A percentile compares a stretch with the other conserved stretches of the same genome.
phyloP scores from a whole-genome alignment of 2,329 filamentous ascomycete genomes.

The Trichoderma cornu-damae region DNA sequence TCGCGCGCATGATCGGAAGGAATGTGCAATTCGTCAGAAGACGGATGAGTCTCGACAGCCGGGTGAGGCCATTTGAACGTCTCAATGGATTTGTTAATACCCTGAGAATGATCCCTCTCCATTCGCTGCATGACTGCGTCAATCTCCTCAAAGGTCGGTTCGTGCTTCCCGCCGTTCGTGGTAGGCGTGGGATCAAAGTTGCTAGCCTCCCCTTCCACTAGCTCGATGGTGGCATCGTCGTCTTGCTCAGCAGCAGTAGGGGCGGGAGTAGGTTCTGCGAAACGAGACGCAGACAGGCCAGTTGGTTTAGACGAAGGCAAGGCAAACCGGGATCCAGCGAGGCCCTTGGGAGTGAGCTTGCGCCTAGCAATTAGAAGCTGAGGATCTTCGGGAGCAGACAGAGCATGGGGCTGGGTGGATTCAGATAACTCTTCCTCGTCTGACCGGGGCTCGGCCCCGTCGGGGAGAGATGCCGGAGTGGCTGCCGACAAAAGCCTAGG shows the following conservation, averaged over 20 bases:
- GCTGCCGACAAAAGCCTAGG: slow-evolving; percentile 24
- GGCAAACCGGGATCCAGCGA: slow-evolving; percentile 47
- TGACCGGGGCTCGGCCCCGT: slow-evolving; percentile 29
- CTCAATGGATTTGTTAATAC: slow-evolving; percentile 59
- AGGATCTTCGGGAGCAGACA: slow-evolving; percentile 20
- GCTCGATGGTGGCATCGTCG: slow-evolving; percentile 25
- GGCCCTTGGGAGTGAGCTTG: slow-evolving; percentile 33
- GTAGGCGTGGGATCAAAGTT: slow-evolving; percentile 17
- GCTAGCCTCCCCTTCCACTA: slow-evolving; percentile 28
- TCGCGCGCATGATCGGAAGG: slow-evolving; percentile 56
- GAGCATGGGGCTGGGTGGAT: slow-evolving; percentile 18
- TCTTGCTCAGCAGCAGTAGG: slow-evolving; percentile 20
- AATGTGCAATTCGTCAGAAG: slow-evolving; percentile 50
- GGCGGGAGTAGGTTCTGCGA: slow-evolving; percentile 37
- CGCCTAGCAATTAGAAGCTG: slow-evolving; percentile 25
- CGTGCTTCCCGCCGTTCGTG: slow-evolving; percentile 21
- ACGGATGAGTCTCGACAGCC: slow-evolving; percentile 35
- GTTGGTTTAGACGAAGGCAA: slow-evolving; percentile 40
- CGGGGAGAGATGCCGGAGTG: slow-evolving; percentile 62
- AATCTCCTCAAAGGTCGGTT: slow-evolving; percentile 70
- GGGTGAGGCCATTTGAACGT: slow-evolving; percentile 40
- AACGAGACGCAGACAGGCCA: slow-evolving; percentile 42
- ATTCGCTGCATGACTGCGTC: slow-evolving; percentile 89
- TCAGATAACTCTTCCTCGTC: slow-evolving; percentile 21
- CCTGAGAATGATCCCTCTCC: slow-evolving; percentile 65